These are phyloP conservation scores for Carex littledalei DNA, from an alignment of 176 grass and related monocot genomes.

Conservation along the genomic window DNA sequence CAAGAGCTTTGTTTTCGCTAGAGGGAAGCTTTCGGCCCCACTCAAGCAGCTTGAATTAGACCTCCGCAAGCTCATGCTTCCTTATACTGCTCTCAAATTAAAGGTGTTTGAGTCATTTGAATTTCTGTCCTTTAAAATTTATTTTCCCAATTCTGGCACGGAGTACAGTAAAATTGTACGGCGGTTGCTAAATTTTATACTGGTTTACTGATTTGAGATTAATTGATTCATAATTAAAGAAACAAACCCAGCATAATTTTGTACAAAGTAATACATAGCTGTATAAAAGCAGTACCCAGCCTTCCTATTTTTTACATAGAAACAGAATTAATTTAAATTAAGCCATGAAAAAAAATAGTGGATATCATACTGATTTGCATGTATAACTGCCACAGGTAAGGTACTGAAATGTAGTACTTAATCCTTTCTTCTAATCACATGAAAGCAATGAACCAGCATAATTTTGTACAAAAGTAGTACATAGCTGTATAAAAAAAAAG, in stretches of 20 bases:
- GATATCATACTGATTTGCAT: background rate
- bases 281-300: too few relatives aligned
- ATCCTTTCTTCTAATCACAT: background rate
- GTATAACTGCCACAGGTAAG: background rate
- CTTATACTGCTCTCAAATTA: constrained; percentile 43
- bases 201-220: background rate
- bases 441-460: background rate
- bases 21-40: constrained; percentile 64
- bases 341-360: background rate
- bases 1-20: constrained; percentile 84
- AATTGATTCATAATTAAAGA: background rate
- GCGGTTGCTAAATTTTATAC: background rate
- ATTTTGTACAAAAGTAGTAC: background rate
- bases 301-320: background rate
- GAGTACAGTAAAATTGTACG: background rate
- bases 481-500: background rate
- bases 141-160: background rate
- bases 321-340: background rate
- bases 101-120: constrained; percentile 14
- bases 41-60: constrained; percentile 79
- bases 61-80: constrained; percentile 48
- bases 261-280: background rate
- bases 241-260: background rate
- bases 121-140: background rate
- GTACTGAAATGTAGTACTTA: background rate